phyloP scores from a whole-genome alignment of 805 yeast genomes.

The Blastobotrys attinorum region DNA sequence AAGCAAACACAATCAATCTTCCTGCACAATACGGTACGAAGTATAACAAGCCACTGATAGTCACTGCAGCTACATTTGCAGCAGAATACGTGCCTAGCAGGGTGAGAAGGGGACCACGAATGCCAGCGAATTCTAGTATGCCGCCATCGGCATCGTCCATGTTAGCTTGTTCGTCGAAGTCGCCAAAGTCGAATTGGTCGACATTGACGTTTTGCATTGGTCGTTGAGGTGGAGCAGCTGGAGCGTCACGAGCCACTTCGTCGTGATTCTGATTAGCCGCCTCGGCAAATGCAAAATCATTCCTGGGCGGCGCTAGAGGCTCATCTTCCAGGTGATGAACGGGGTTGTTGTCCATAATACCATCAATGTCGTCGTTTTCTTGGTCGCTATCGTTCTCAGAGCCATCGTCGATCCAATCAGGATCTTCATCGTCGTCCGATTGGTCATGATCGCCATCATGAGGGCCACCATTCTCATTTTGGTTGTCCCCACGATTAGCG shows the following conservation, averaged over 20 bases:
- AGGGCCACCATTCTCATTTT: neutral
- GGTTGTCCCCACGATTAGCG: neutral
- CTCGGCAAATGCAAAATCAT: no score
- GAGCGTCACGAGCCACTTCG: neutral
- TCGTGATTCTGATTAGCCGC: neutral
- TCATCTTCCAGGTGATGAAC: neutral
- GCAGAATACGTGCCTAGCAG: conserved; percentile 19
- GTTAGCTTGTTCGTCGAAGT: conserved; percentile 8
- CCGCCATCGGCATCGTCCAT: conserved; percentile 16
- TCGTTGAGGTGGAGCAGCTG: neutral
- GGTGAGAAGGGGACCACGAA: conserved; percentile 18
- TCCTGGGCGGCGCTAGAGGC: no score
- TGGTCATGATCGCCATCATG: neutral
- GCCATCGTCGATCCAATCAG: neutral
- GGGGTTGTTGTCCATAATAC: neutral
- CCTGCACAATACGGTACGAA: conserved; percentile 24
- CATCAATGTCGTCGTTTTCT: conserved; percentile 13
- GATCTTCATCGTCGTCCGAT: neutral
- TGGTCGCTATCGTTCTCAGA: conserved; percentile 7
- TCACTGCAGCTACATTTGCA: conserved; percentile 14
- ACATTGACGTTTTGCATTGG: neutral
- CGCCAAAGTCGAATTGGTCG: conserved; percentile 3
- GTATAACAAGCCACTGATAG: conserved; percentile 12
- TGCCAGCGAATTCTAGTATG: conserved; percentile 23
- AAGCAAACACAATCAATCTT: conserved; percentile 8